A percentile compares a stretch with the other conserved stretches of the same genome.
phyloP scores from a whole-genome alignment of 2,329 filamentous ascomycete species.

The Graphilbum ipis-grandicollis region DNA sequence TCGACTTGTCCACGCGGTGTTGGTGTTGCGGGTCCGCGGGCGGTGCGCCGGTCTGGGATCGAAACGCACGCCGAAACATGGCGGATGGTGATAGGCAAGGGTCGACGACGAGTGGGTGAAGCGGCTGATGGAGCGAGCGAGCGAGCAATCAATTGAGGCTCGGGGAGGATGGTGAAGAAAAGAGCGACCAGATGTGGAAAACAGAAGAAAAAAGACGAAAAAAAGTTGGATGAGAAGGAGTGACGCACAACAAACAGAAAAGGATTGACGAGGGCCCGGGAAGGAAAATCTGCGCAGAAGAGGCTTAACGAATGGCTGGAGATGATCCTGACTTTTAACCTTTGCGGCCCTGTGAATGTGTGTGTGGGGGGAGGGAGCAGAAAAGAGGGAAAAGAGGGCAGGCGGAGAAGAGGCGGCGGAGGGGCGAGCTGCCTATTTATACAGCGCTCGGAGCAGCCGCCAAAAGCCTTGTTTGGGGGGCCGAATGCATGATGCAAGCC shows the following conservation, averaged over 20 bases:
- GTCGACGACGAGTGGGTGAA: not conserved
- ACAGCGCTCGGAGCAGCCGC: not conserved
- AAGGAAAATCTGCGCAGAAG: slow-evolving; percentile 24
- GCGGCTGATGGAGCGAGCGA: slow-evolving; percentile 3
- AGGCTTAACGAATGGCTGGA: slow-evolving; percentile 30
- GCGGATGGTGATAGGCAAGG: not conserved
- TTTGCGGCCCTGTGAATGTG: slow-evolving; percentile 43
- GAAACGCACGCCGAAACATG: slow-evolving; percentile 92
- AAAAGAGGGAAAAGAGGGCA: slow-evolving; percentile 26
- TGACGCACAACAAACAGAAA: slow-evolving; percentile 16
- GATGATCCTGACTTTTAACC: slow-evolving; percentile 31
- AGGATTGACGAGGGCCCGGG: slow-evolving; percentile 36
- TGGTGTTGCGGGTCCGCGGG: slow-evolving; percentile 25
- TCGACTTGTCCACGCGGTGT: slow-evolving; percentile 67
- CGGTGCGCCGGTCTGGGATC: slow-evolving; percentile 36
- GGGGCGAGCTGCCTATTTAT: slow-evolving; percentile 7
- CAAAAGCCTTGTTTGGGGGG: not conserved
- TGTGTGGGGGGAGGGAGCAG: slow-evolving; percentile 35
- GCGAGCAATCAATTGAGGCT: slow-evolving; percentile 11
- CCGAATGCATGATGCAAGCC: not conserved
- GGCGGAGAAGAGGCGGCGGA: slow-evolving; percentile 14
- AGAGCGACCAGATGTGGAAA: slow-evolving; percentile 13
- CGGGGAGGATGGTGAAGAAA: slow-evolving; percentile 4
- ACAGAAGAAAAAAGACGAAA: slow-evolving; percentile 25
- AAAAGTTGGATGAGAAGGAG: slow-evolving; percentile 20